A percentile compares a stretch with the other conserved stretches of the same genome.
phyloP scores from a whole-genome alignment of 352 stramenopile species.

The Phytophthora cryptogea region DNA sequence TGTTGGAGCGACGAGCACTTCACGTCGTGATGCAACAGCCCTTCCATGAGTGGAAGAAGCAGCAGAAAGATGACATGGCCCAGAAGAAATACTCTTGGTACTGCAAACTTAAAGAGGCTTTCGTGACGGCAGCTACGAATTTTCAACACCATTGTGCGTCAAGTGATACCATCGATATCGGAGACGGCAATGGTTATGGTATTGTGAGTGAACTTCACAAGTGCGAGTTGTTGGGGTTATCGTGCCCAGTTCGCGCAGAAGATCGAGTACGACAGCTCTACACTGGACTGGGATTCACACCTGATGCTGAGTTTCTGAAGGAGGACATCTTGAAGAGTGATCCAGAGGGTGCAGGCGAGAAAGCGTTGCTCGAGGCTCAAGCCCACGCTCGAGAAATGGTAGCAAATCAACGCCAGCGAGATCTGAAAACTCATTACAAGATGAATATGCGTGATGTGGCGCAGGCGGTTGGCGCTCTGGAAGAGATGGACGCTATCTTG shows the following conservation, averaged over 20 bases:
- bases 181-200: background rate
- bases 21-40: conserved; percentile 69
- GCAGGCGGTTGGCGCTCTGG: conserved; percentile 58
- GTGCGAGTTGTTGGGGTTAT: conserved; percentile 46
- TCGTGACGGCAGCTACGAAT: conserved; percentile 40
- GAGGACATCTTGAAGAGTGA: conserved; percentile 78
- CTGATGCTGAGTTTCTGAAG: conserved; percentile 42
- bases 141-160: conserved; percentile 36
- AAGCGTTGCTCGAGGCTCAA: conserved; percentile 61
- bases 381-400: conserved; percentile 48
- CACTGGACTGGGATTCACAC: conserved; percentile 55
- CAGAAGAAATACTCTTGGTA: conserved; percentile 85
- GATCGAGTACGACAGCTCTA: conserved; percentile 52
- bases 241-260: conserved; percentile 60
- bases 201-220: conserved; percentile 13
- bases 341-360: conserved; percentile 61
- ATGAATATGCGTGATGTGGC: conserved; percentile 54
- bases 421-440: conserved; percentile 69
- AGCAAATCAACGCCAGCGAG: conserved; percentile 47
- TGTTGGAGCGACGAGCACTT: conserved; percentile 88
- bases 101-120: conserved; percentile 74
- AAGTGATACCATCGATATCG: background rate
- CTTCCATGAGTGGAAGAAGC: conserved; percentile 71
- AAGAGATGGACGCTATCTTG: conserved; percentile 61
- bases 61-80: conserved; percentile 82